Conservation (phyloP, 1,284 basidiomycete genomes). For the Mycena sp. region DNA sequence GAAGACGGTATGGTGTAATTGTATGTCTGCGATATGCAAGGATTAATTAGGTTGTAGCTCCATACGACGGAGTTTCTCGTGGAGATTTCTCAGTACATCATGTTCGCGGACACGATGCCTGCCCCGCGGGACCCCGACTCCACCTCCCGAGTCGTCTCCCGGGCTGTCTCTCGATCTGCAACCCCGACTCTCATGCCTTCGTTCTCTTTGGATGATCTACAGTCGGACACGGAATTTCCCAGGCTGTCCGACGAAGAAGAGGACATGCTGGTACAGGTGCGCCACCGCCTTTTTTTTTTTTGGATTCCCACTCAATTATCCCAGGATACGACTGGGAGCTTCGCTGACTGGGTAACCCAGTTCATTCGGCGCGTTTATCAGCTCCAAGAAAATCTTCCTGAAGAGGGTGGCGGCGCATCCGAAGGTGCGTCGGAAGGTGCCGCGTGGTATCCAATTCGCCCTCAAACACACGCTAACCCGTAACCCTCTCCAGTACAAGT, state of each 20-base stretch:
- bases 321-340: conserved; percentile 69
- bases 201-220: conserved; percentile 48
- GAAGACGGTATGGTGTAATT: conserved; percentile 74
- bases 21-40: conserved; percentile 10
- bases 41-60: conserved; percentile 58
- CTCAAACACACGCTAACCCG: not conserved
- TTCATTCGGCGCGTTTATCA: conserved; percentile 88
- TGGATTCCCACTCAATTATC: not conserved
- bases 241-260: conserved; percentile 65
- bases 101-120: conserved; percentile 81
- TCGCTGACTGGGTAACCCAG: conserved; percentile 86
- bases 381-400: conserved; percentile 89
- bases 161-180: conserved; percentile 41
- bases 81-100: conserved; percentile 85
- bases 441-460: not conserved
- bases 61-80: conserved; percentile 80
- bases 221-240: conserved; percentile 45
- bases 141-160: conserved; percentile 29
- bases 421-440: conserved; percentile 59
- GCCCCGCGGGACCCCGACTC: conserved; percentile 46
- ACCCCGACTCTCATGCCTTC: conserved; percentile 47
- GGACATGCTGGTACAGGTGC: conserved; percentile 64
- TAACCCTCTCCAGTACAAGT: conserved; percentile 61
- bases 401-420: conserved; percentile 77
- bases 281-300: not conserved